Evolutionary conservation across 371 early-diverging fungal species (phyloP), one percentile per base, ranked within the genome.

Genomic region (Blakeslea trispora): DNA sequence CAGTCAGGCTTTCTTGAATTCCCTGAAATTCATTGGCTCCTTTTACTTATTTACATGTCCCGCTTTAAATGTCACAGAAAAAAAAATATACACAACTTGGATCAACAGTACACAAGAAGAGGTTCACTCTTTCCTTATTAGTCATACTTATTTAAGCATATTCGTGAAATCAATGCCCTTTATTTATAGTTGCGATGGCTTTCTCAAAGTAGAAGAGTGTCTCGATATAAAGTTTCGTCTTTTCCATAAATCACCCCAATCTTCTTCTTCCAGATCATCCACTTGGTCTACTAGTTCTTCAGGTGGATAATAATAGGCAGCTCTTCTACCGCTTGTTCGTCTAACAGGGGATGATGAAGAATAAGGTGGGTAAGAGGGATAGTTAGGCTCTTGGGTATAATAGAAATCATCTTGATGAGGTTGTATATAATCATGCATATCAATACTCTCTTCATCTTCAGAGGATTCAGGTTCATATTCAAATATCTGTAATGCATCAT

Each of bases 401-500:
- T 39, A 34, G 35, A 37, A 50, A 37, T 43, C 15, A 31, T 28
- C 28, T 28, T 3, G 28, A 28, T 19, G 14, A 22, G 48, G 43
- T 39, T 49, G 50, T 22, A 40, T 49, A 22, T 57, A 42, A 32
- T 49, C 13, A 2, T 42, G 24, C 28, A 28, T 28, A 28, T 28
- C 28, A 28, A 28, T 28, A 7, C 28, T 24, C 13, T 53, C 45
- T 5, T 64, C 64, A 3, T 59, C 59, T 31, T 59, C 64, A 9
- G 21, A 18, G n/a, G 45, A 34, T 17, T 21, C 22, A 1, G 22
- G 31, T 6, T 64, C 52, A 31, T 52, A 52, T 28, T 17, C 14
- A 55, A 45, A 31, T 5, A 51, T 7, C n/a, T 28, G 44, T 9
- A 34, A 42, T 2, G 32, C n/a, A 15, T 54, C 50, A 10, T 50